Evolutionary conservation across 164 flowering plant species (phyloP), one percentile per base, ranked within the genome.

Genomic region (Vitis vinifera): DNA sequence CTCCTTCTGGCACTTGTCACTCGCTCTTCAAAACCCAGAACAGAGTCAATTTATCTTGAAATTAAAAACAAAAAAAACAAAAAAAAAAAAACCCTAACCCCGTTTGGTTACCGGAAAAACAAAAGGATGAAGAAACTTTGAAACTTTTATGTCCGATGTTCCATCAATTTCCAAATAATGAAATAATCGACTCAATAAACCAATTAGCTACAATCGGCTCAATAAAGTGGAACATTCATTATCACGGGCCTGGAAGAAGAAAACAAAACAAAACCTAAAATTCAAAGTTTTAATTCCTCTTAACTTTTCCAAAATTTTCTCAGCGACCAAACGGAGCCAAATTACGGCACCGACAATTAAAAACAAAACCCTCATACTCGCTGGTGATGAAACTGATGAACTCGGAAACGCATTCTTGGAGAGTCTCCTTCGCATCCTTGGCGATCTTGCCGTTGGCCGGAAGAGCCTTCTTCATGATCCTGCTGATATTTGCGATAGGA

Each of bases 401-500:
- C 44, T 37, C 44, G 44, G 44, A 37, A 37, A 37, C 44, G 44
- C 44, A 82, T 57, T 82, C 85, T 72, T 82, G 85, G 1, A 82
- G 77, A 30, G 85, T 82, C 29, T 82, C 85, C 68, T 82, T 82
- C 9, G 85, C 79, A 71, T 82, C 85, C 67, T 79, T 82, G 8
- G 85, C 82, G 59, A 82, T 82, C 74, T 82, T 82, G 10, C 85
- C 85, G 30, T 79, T 82, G 0, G 81, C 77, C 1, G 85, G 85
- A 3, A 82, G 70, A 9, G 79, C 85, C 61, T 77, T 82, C 83
- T 82, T 82, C 85, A 82, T 82, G 44, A 37, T 37, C 44, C 44
- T 37, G 7, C 44, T 37, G 44, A 37, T 37, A 37, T 37, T 37
- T 2, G 72, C 83, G 52, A 82, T 82, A 30, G 85, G 85, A 2